Percentiles rank a stretch among this genome's conserved stretches.
These are phyloP conservation scores for Diaporthe amygdali DNA, from an alignment of 2,329 filamentous ascomycete species.

Conservation along the genomic window DNA sequence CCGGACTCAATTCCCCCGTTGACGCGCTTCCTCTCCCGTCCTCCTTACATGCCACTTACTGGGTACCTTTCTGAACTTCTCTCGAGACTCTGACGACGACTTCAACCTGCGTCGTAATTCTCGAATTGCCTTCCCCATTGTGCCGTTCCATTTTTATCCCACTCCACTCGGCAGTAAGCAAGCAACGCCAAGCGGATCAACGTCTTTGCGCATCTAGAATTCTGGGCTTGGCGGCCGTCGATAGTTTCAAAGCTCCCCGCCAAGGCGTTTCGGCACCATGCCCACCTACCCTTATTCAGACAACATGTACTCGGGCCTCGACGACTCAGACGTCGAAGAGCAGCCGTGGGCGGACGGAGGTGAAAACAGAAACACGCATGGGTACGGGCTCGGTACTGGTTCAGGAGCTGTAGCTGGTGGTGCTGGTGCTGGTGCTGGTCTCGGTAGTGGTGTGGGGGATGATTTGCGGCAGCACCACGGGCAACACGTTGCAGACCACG, in stretches of 20 bases:
- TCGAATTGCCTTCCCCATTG: not conserved
- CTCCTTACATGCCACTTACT: not conserved
- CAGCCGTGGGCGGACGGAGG: conserved; percentile 26
- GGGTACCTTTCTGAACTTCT: not conserved
- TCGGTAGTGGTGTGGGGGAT: not conserved
- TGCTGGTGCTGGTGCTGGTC: not conserved
- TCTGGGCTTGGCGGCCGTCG: conserved; percentile 2
- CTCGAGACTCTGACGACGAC: not conserved
- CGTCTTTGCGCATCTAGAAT: not conserved
- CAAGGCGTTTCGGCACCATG: conserved; percentile 41
- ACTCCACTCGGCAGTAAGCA: conserved; percentile 15
- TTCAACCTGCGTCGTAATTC: not conserved
- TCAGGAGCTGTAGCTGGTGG: not conserved
- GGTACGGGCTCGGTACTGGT: not conserved
- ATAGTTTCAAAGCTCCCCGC: conserved; percentile 28
- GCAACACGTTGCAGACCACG: conserved; percentile 10
- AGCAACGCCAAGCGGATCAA: conserved; percentile 20
- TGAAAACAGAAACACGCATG: conserved; percentile 18
- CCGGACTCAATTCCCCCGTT: not conserved
- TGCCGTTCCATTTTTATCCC: conserved; percentile 3
- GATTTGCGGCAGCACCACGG: not conserved
- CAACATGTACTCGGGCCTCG: conserved; percentile 47
- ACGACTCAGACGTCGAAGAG: conserved; percentile 31
- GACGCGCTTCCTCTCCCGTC: conserved; percentile 1
- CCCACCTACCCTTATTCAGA: conserved; percentile 50